Conservation (phyloP, 768 basidiomycete genomes). For the Suillus alpinus region DNA sequence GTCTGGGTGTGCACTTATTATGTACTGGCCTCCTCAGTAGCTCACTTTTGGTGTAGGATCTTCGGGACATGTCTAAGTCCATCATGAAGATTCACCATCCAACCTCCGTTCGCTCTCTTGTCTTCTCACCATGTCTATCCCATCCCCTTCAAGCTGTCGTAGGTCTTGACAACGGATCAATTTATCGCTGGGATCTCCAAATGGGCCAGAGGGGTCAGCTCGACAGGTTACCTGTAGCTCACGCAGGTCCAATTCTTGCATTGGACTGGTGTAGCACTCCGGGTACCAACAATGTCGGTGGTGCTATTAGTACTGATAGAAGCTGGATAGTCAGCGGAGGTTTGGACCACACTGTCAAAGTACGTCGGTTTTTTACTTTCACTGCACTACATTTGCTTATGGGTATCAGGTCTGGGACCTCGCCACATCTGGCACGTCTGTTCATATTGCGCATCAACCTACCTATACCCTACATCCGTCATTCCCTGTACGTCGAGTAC, state of each 20-base stretch:
- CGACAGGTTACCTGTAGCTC: conserved; percentile 72
- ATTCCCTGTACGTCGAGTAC: conserved; percentile 68
- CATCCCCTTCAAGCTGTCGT: conserved; percentile 68
- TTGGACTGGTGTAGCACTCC: conserved; percentile 64
- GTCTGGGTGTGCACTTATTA: conserved; percentile 58
- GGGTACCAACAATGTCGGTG: conserved; percentile 13
- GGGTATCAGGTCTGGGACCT: conserved; percentile 70
- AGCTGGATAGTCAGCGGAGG: conserved; percentile 84
- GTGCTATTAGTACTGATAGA: conserved; percentile 18
- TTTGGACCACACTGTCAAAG: conserved; percentile 78
- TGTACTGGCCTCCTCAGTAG: not conserved
- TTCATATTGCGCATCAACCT: conserved; percentile 62
- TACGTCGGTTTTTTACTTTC: conserved; percentile 20
- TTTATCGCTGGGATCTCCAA: conserved; percentile 77
- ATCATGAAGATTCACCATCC: conserved; percentile 71
- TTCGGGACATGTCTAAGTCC: conserved; percentile 68
- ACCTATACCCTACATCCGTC: conserved; percentile 72
- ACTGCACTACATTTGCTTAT: conserved; percentile 1
- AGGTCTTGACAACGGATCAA: conserved; percentile 67
- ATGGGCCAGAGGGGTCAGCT: conserved; percentile 74
- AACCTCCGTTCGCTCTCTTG: conserved; percentile 62
- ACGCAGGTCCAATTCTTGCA: conserved; percentile 66
- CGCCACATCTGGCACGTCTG: conserved; percentile 30
- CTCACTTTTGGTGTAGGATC: conserved; percentile 45
- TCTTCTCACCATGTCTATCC: conserved; percentile 64